Conservation (phyloP, 768 basidiomycete genomes). For the Fomitopsis serialis region DNA sequence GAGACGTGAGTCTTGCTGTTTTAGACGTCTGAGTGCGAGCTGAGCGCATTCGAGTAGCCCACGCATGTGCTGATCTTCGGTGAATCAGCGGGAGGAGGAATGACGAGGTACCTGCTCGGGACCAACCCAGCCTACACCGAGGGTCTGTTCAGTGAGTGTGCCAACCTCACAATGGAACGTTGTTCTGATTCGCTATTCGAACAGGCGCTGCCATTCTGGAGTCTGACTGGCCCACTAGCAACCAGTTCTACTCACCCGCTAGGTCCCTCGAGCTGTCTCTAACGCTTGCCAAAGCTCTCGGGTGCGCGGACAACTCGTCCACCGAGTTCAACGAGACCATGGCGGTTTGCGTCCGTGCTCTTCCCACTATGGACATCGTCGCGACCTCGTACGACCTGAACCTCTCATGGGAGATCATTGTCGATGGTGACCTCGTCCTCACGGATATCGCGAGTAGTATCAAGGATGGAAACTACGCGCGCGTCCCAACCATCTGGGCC, state of each 20-base stretch:
- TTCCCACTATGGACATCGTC: conserved; percentile 1
- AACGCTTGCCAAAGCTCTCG: conserved; percentile 1
- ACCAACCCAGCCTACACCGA: conserved; percentile 4
- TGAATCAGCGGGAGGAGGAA: conserved; percentile 5
- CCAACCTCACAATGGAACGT: neutral
- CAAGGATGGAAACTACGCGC: conserved; percentile 5
- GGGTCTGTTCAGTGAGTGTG: conserved; percentile 6
- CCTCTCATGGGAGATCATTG: conserved; percentile 5
- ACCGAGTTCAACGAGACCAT: conserved; percentile 1
- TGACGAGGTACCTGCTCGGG: conserved; percentile 6
- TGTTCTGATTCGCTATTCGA: no score
- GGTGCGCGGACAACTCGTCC: conserved; percentile 3
- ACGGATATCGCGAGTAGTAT: conserved; percentile 8
- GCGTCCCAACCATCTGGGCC: conserved; percentile 7
- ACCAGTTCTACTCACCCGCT: conserved; percentile 3
- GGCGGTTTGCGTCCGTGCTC: conserved; percentile 1
- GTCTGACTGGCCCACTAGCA: conserved; percentile 5
- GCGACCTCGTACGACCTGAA: neutral
- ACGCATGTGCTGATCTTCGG: conserved; percentile 5
- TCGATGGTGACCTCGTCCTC: conserved; percentile 8
- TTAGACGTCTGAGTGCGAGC: neutral
- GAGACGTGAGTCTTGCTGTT: conserved; percentile 3
- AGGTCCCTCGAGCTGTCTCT: neutral
- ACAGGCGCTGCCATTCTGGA: conserved; percentile 7
- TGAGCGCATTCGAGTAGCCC: neutral